Percentiles rank a stretch among this genome's conserved stretches.
Evolutionary conservation across 371 early-diverging fungal species (phyloP).

Genomic region (Lichtheimia ornata): DNA sequence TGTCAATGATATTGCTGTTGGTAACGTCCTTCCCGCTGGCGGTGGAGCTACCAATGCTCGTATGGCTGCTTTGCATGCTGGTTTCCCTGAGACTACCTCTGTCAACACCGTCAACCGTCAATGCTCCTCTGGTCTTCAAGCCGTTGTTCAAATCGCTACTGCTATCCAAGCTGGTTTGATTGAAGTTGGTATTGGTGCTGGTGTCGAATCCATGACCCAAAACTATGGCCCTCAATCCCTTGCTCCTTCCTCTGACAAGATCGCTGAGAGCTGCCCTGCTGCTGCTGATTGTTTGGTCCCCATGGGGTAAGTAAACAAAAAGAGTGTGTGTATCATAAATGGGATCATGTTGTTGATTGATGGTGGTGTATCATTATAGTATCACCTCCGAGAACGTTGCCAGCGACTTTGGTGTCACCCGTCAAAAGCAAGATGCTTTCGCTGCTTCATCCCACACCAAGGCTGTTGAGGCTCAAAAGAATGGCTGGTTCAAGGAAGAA

Average conservation of each 20-base stretch:
- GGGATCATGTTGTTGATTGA: not conserved
- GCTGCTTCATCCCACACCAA: conserved; percentile 79
- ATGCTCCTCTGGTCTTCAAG: conserved; percentile 97
- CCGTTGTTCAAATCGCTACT: conserved; percentile 87
- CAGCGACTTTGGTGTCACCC: conserved; percentile 76
- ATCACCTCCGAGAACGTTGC: conserved; percentile 98
- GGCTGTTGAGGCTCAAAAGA: conserved; percentile 87
- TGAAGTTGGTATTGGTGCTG: conserved; percentile 96
- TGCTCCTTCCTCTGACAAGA: conserved; percentile 73
- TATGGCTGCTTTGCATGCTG: conserved; percentile 95
- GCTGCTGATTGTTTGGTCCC: conserved; percentile 86
- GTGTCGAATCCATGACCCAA: conserved; percentile 97
- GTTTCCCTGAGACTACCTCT: conserved; percentile 85
- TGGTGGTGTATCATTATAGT: conserved; percentile 25
- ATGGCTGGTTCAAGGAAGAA: conserved; percentile 91
- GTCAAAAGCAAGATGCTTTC: conserved; percentile 90
- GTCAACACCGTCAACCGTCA: conserved; percentile 94
- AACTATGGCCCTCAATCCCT: conserved; percentile 85
- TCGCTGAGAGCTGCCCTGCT: conserved; percentile 64
- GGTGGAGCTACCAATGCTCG: conserved; percentile 94
- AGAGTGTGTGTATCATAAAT: not conserved
- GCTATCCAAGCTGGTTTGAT: conserved; percentile 92
- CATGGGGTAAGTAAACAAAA: conserved; percentile 67
- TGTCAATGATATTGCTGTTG: conserved; percentile 95
- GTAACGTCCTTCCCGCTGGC: conserved; percentile 91